These are phyloP conservation scores for Leccinum fallax DNA, from an alignment of 1,284 basidiomycete genomes.

Conservation along the genomic window DNA sequence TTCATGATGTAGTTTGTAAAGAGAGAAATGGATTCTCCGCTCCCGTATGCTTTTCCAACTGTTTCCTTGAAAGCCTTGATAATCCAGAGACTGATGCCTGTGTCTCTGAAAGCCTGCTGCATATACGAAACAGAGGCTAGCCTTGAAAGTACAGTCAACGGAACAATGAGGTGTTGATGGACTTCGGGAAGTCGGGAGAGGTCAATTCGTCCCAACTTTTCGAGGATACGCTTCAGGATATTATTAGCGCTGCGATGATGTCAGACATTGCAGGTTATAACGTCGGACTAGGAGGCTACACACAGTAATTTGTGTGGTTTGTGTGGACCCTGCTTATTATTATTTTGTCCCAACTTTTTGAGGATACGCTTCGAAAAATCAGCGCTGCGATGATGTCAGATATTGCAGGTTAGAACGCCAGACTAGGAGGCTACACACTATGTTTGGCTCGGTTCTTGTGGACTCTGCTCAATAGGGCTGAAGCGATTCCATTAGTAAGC, in stretches of 20 bases:
- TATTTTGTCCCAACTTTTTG: background rate
- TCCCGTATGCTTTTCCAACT: background rate
- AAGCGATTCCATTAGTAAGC: background rate
- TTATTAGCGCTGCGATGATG: too few relatives aligned
- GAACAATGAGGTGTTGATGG: slow-evolving; percentile 7
- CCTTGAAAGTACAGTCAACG: slow-evolving; percentile 7
- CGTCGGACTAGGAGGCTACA: too few relatives aligned
- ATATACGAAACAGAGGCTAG: slow-evolving; percentile 1
- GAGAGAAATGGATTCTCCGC: background rate
- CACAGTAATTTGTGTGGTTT: too few relatives aligned
- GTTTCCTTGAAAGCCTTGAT: slow-evolving; percentile 2
- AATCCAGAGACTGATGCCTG: background rate
- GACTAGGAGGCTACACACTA: background rate
- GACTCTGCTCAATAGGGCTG: background rate
- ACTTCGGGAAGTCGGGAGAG: background rate
- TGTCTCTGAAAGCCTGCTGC: background rate
- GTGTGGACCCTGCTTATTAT: too few relatives aligned
- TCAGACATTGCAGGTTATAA: too few relatives aligned
- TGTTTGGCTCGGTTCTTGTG: background rate
- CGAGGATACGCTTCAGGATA: too few relatives aligned
- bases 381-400: background rate
- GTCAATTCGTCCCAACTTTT: background rate
- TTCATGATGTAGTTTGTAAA: slow-evolving; percentile 6
- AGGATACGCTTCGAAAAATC: background rate
- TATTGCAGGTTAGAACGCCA: background rate